Evolutionary conservation across 139 green algal genomes (phyloP).

Genomic region (Tetradesmus obliquus): DNA sequence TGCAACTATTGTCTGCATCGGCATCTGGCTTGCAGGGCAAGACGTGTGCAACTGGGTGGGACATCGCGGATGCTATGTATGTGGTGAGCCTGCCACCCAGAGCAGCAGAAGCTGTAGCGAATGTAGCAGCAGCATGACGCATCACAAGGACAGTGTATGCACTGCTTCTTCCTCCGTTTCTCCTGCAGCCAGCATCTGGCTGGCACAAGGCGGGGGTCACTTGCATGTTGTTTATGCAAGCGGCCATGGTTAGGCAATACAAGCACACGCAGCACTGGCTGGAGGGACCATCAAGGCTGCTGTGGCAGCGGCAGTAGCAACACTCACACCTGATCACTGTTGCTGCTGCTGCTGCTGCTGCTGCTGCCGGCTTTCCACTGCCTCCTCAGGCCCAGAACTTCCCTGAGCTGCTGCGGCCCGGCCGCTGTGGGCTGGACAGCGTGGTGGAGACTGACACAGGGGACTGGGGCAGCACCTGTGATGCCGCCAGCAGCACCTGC

Average conservation of each 20-base stretch:
- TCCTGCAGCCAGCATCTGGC: no score
- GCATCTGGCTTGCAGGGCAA: background rate
- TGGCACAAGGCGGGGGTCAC: no score
- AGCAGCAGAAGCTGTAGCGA: background rate
- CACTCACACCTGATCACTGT: no score
- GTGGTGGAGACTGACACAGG: background rate
- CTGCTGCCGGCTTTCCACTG: background rate
- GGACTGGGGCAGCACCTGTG: background rate
- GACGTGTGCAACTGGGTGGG: slow-evolving; percentile 1
- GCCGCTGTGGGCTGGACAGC: background rate
- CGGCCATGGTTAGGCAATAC: no score
- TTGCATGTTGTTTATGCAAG: no score
- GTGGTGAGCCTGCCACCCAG: background rate
- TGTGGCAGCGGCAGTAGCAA: no score
- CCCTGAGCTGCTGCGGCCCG: background rate
- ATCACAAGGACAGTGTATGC: no score
- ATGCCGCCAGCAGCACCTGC: background rate
- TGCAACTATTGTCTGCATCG: no score
- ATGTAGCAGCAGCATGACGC: no score
- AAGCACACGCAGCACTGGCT: no score
- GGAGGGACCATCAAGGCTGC: no score
- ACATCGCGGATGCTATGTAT: background rate
- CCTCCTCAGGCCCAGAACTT: background rate
- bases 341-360: background rate
- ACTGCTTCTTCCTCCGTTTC: no score